These are phyloP conservation scores for Neurospora terricola DNA, from an alignment of 495 filamentous ascomycete species.

Conservation along the genomic window DNA sequence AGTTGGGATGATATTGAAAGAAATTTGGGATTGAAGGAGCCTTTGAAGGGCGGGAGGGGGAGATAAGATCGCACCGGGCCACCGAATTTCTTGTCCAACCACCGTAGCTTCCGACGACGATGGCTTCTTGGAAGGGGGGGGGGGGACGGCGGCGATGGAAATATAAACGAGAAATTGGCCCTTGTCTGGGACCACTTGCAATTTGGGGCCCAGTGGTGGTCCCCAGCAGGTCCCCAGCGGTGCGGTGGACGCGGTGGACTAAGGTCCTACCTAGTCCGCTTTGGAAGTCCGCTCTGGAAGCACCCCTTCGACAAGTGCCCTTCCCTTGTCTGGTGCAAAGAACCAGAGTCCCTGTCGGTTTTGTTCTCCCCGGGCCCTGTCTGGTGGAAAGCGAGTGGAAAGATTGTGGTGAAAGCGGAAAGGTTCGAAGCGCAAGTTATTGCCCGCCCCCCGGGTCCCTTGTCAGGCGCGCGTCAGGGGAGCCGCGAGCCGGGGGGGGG, in stretches of 20 bases:
- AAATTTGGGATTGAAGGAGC: not conserved
- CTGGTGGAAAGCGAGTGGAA: not conserved
- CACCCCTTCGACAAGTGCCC: not conserved
- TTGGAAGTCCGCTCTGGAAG: not conserved
- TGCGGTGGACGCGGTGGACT: not conserved
- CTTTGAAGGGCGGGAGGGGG: not conserved
- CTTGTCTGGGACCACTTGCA: not conserved
- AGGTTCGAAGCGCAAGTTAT: not conserved
- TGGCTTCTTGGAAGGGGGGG: not conserved
- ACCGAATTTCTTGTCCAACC: not conserved
- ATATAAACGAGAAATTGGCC: constrained; percentile 1
- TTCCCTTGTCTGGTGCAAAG: not conserved
- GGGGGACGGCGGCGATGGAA: not conserved
- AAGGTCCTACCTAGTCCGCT: not conserved
- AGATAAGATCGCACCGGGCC: not conserved
- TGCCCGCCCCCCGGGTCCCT: not conserved
- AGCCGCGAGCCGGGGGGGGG: not conserved
- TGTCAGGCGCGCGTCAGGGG: not conserved
- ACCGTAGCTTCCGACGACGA: not conserved
- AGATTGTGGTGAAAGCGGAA: not conserved
- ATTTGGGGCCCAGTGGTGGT: not conserved
- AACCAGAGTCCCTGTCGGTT: not conserved
- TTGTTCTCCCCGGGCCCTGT: not conserved
- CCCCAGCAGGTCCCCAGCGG: not conserved
- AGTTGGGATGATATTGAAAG: constrained; percentile 11